Percentiles rank a stretch among this genome's conserved stretches.
Conservation (phyloP, 495 filamentous ascomycete genomes). For the Talaromyces thailandensis region DNA sequence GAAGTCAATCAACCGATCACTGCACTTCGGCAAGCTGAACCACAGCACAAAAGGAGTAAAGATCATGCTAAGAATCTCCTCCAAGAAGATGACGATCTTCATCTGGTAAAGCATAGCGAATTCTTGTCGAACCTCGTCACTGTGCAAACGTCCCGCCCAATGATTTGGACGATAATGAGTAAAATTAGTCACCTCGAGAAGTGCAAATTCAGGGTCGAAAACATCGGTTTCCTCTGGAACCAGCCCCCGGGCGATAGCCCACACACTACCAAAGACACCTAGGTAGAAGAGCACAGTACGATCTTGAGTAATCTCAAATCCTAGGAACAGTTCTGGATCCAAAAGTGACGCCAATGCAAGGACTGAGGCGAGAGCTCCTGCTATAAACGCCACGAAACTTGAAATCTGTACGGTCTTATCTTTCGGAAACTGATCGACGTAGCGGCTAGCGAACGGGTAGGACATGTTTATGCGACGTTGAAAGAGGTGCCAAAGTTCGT, state of each 20-base stretch:
- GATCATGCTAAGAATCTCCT: constrained; percentile 86
- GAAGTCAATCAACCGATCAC: constrained; percentile 91
- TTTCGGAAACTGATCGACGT: constrained; percentile 94
- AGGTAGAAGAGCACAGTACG: constrained; percentile 80
- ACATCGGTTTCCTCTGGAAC: constrained; percentile 82
- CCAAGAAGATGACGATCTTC: constrained; percentile 82
- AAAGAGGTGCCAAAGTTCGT: constrained; percentile 89
- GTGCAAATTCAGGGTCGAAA: constrained; percentile 83
- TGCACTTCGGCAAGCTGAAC: constrained; percentile 78
- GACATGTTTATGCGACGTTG: constrained; percentile 87
- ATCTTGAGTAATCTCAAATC: constrained; percentile 80
- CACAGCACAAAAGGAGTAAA: constrained; percentile 86
- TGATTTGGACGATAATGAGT: constrained; percentile 83
- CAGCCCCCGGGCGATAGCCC: constrained; percentile 68
- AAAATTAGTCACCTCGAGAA: constrained; percentile 80
- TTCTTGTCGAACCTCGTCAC: constrained; percentile 73
- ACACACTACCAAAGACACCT: constrained; percentile 63
- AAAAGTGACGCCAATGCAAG: constrained; percentile 70
- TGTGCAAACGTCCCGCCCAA: constrained; percentile 85
- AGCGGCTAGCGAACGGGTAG: constrained; percentile 82
- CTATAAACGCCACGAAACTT: constrained; percentile 76
- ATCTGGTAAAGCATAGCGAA: constrained; percentile 83
- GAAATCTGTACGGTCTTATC: constrained; percentile 79
- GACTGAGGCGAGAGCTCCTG: constrained; percentile 76
- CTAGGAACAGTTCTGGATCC: constrained; percentile 83